Base-by-base conservation (phyloP, 208 protist species). In the Jaenimonas drosophilae region DNA sequence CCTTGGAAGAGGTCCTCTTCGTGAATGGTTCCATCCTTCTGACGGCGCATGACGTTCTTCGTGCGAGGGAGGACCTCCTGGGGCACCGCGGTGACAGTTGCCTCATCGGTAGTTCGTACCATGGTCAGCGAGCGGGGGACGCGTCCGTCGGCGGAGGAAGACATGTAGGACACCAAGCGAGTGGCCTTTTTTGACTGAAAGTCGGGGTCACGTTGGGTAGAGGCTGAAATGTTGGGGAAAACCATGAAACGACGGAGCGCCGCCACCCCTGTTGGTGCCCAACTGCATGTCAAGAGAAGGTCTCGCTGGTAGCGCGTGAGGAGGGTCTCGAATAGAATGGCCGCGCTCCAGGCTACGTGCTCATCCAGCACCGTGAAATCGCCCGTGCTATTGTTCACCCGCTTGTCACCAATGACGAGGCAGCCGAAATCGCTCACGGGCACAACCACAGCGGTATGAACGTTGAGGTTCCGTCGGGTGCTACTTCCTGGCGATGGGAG, bases 311-410 rank as follows among this genome's bases (percentile, higher is more conserved):
- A 88, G 17, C 67, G 71, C 33, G 36, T 37, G n/a, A 91, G 59
- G 6, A 20, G 37, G 16, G 14, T 42, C 32, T 85, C 69, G 20
- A 62, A 69, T 24, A 85, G 36, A 5, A 60, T 51, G 12, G 70
- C 73, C 27, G 59, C 54, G 36, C 59, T 59, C 81, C 81, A 90
- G n/a, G 59, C 65, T 4, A 80, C 53, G 59, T 86, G 69, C 56
- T 87, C 76, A 49, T 86, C 77, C 9, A 67, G 62, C 29, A 72
- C 14, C 27, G 64, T 73, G 27, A 44, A 37, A 28, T n/a, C 25
- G 12, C 24, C 39, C 17, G 40, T 2, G 12, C 29, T 9, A 9
- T 40, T 27, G 31, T 32, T 44, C 30, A 45, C 31, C 17, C 39
- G 51, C 14, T 17, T 27, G 23, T 40, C 20, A 34, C 38, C 2